A percentile compares a stretch with the other conserved stretches of the same genome.
Conservation (phyloP, 2,329 filamentous ascomycete species). For the Botryotinia calthae region DNA sequence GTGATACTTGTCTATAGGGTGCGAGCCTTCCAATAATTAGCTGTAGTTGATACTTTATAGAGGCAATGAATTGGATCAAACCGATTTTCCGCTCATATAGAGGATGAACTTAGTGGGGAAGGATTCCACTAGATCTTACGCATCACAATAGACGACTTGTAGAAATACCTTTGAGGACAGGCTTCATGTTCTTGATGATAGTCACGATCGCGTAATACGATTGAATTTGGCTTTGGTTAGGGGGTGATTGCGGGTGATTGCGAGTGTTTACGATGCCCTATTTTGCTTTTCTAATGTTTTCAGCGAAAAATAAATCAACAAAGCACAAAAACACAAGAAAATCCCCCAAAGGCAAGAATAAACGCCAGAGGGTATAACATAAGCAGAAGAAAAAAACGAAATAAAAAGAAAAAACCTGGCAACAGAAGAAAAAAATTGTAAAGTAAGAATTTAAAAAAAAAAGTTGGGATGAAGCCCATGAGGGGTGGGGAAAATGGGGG, state of each 20-base stretch:
- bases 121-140: background rate
- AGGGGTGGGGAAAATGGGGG: background rate
- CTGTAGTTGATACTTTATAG: background rate
- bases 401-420: too few species aligned
- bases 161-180: background rate
- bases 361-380: background rate
- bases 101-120: background rate
- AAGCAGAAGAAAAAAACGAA: too few species aligned
- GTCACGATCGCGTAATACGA: background rate
- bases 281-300: background rate
- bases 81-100: background rate
- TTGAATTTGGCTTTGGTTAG: background rate
- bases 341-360: background rate
- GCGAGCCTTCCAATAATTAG: background rate
- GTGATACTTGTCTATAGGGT: background rate
- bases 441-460: background rate
- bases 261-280: background rate
- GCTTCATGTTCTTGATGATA: background rate
- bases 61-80: background rate
- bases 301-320: background rate
- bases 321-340: background rate
- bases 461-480: background rate
- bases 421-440: background rate
- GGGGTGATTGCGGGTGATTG: background rate
- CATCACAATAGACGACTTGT: background rate